phyloP scores from a whole-genome alignment of 2,329 filamentous ascomycete species.

The Mycogone perniciosa region DNA sequence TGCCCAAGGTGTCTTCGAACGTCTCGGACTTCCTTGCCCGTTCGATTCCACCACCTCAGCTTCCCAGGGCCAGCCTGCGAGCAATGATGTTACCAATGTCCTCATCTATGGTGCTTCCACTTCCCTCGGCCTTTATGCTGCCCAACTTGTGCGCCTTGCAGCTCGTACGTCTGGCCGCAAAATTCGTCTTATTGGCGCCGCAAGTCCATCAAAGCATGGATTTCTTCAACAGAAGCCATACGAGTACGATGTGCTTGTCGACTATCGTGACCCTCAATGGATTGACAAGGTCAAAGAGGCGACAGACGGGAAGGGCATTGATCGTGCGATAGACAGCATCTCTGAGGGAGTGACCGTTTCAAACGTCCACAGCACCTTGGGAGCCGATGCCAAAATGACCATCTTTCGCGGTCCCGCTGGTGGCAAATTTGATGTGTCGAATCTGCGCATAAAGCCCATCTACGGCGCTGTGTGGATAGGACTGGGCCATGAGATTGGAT shows the following conservation, averaged over 20 bases:
- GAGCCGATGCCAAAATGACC: constrained; percentile 18
- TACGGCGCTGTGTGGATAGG: constrained; percentile 39
- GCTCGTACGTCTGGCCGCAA: constrained; percentile 7
- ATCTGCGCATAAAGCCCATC: constrained; percentile 25
- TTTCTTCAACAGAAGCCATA: constrained; percentile 29
- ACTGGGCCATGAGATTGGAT: constrained; percentile 33
- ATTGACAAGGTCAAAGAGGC: constrained; percentile 21
- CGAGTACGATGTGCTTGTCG: constrained; percentile 31
- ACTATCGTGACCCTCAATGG: constrained; percentile 33
- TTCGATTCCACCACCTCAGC: constrained; percentile 17
- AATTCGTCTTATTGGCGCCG: constrained; percentile 24
- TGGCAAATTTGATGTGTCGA: constrained; percentile 18
- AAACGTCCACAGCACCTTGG: constrained; percentile 22
- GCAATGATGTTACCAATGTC: constrained; percentile 11
- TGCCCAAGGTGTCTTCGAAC: constrained; percentile 34
- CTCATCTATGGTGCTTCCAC: constrained; percentile 30
- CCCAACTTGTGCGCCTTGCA: constrained; percentile 22
- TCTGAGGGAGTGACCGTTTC: constrained; percentile 33
- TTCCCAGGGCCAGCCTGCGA: rapidly evolving
- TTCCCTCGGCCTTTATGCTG: constrained; percentile 27
- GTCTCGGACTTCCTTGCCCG: constrained; percentile 29
- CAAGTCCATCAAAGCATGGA: constrained; percentile 20
- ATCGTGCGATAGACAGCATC: constrained; percentile 34
- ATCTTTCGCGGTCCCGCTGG: constrained; percentile 20
- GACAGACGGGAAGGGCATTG: constrained; percentile 22